These are phyloP conservation scores for Coemansia sp. DNA, from an alignment of 192 early-diverging fungal genomes.

Conservation along the genomic window DNA sequence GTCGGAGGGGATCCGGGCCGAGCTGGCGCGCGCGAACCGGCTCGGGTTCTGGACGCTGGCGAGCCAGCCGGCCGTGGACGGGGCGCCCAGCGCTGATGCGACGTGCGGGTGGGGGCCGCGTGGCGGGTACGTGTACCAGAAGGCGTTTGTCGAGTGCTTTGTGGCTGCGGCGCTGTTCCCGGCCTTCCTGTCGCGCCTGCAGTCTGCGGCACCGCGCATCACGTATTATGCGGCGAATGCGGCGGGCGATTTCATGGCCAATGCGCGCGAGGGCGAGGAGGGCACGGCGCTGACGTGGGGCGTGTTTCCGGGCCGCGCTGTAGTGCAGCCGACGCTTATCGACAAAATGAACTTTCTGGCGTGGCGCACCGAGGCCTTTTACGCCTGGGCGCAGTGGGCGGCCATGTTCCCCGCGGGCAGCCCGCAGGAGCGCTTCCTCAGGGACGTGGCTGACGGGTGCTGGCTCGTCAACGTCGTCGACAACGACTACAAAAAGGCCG, in stretches of 20 bases:
- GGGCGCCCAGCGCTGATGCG: conserved; percentile 69
- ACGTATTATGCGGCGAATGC: conserved; percentile 92
- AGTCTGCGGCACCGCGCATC: conserved; percentile 60
- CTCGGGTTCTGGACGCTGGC: conserved; percentile 92
- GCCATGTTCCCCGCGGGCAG: conserved; percentile 62
- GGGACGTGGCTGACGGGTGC: conserved; percentile 67
- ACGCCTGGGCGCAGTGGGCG: conserved; percentile 91
- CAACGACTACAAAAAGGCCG: conserved; percentile 82
- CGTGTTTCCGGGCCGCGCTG: conserved; percentile 95
- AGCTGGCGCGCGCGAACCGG: conserved; percentile 69
- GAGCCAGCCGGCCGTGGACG: conserved; percentile 95
- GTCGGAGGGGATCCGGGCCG: conserved; percentile 68
- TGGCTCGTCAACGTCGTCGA: conserved; percentile 94
- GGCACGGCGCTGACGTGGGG: conserved; percentile 93
- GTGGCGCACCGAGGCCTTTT: conserved; percentile 97
- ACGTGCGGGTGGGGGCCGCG: conserved; percentile 95
- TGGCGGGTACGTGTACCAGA: conserved; percentile 96
- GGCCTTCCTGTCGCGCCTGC: conserved; percentile 70
- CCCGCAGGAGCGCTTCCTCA: conserved; percentile 57
- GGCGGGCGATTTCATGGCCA: conserved; percentile 71
- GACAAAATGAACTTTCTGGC: conserved; percentile 89
- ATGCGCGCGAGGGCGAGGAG: conserved; percentile 23
- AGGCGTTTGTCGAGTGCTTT: conserved; percentile 98
- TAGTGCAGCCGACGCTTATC: conserved; percentile 96
- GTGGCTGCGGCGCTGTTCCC: conserved; percentile 68